phyloP scores from a whole-genome alignment of 2,329 filamentous ascomycete genomes.

The Nemania diffusa region DNA sequence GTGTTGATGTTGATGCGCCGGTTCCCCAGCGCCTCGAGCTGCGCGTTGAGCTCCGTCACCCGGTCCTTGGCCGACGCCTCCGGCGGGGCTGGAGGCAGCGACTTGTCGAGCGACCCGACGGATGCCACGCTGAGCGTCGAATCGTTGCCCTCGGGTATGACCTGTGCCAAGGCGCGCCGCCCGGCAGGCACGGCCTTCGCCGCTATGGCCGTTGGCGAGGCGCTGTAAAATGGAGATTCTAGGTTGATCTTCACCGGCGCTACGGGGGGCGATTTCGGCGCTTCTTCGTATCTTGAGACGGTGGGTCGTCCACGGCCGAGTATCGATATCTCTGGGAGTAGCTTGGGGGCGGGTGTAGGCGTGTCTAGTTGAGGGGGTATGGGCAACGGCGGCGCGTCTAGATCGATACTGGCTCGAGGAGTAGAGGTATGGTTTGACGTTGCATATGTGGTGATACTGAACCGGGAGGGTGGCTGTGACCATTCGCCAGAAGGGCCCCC shows the following conservation, averaged over 20 bases:
- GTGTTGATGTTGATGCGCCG: constrained; percentile 77
- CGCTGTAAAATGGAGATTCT: constrained; percentile 45
- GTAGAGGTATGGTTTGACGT: constrained; percentile 60
- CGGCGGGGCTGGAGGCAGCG: constrained; percentile 69
- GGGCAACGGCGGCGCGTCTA: constrained; percentile 52
- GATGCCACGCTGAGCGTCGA: constrained; percentile 39
- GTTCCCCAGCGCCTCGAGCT: constrained; percentile 71
- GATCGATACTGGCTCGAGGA: constrained; percentile 53
- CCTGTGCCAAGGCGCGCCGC: constrained; percentile 4
- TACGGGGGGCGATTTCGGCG: constrained; percentile 32
- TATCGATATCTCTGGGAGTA: constrained; percentile 46
- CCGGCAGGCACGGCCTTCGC: constrained; percentile 31
- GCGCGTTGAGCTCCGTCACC: constrained; percentile 73
- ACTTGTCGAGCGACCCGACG: constrained; percentile 59
- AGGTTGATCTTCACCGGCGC: constrained; percentile 48
- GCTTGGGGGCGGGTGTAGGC: constrained; percentile 37
- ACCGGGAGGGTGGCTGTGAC: constrained; percentile 67
- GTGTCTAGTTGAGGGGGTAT: constrained; percentile 50
- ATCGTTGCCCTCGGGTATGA: constrained; percentile 34
- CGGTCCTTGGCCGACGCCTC: constrained; percentile 69
- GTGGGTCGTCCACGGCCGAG: constrained; percentile 55
- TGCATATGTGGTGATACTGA: constrained; percentile 71
- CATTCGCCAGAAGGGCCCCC: constrained; percentile 51
- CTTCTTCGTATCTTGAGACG: constrained; percentile 45
- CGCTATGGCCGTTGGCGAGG: constrained; percentile 22